Evolutionary conservation across 1,139 yeast genomes (phyloP).

Genomic region (Blastobotrys persicus): DNA sequence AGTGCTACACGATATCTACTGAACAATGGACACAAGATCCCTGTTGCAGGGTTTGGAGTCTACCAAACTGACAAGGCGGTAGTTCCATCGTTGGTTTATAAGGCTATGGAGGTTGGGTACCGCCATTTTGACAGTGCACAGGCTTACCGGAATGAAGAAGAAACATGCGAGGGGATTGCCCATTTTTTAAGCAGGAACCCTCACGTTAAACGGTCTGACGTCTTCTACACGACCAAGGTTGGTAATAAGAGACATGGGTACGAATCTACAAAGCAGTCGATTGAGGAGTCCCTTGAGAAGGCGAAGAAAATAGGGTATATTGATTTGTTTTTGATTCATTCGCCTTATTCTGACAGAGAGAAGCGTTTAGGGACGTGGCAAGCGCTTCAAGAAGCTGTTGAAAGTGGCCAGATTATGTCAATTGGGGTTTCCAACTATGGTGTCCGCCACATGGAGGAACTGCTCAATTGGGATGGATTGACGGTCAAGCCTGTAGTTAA

Average conservation of each 20-base stretch:
- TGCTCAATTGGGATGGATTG: slow-evolving; percentile 40
- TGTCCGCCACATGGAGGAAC: slow-evolving; percentile 41
- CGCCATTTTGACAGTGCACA: slow-evolving; percentile 68
- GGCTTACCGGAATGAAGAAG: slow-evolving; percentile 55
- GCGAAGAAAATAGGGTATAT: slow-evolving; percentile 52
- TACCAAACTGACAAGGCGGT: slow-evolving; percentile 45
- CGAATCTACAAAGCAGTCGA: slow-evolving; percentile 53
- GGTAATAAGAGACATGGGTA: slow-evolving; percentile 59
- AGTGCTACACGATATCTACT: background rate
- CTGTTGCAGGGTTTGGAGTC: slow-evolving; percentile 59
- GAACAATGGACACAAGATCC: slow-evolving; percentile 39
- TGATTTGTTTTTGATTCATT: slow-evolving; percentile 44
- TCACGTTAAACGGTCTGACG: slow-evolving; percentile 46
- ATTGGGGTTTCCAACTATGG: slow-evolving; percentile 49
- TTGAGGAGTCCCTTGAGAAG: slow-evolving; percentile 46
- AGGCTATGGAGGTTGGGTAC: slow-evolving; percentile 62
- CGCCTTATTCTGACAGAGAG: slow-evolving; percentile 36
- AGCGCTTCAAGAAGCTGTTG: slow-evolving; percentile 44
- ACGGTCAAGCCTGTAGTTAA: slow-evolving; percentile 47
- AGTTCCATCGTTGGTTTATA: slow-evolving; percentile 36
- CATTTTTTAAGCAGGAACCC: slow-evolving; percentile 43
- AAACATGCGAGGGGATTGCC: slow-evolving; percentile 50
- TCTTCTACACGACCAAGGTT: slow-evolving; percentile 71
- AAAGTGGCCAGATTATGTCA: slow-evolving; percentile 37
- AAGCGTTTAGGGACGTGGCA: slow-evolving; percentile 42